Conservation (phyloP, 805 yeast species). For the Yarrowia sp. region DNA sequence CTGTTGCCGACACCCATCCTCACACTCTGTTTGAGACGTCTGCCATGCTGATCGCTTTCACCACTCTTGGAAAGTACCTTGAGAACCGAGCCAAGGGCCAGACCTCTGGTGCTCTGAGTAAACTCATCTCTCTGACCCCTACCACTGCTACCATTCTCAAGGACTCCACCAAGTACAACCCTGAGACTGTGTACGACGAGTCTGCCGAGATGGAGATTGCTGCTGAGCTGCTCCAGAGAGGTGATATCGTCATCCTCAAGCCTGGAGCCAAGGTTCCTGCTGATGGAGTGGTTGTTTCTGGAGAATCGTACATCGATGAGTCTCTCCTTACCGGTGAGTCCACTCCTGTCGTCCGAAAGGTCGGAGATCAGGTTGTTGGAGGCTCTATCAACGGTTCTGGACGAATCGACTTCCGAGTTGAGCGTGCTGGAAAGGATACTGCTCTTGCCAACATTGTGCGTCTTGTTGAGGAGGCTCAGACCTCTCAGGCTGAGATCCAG, state of each 20-base stretch:
- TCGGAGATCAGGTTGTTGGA: conserved; percentile 70
- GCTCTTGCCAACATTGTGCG: conserved; percentile 83
- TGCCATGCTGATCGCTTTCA: conserved; percentile 78
- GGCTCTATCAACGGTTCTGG: conserved; percentile 88
- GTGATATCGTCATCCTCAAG: conserved; percentile 71
- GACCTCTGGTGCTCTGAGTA: conserved; percentile 84
- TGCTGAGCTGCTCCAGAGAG: conserved; percentile 71
- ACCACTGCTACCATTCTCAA: conserved; percentile 59
- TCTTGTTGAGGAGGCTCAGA: conserved; percentile 85
- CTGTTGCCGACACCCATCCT: conserved; percentile 44
- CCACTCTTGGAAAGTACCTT: conserved; percentile 84
- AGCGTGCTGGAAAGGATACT: conserved; percentile 75
- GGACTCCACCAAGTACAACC: conserved; percentile 30
- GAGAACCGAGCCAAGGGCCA: conserved; percentile 93
- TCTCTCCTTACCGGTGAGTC: conserved; percentile 92
- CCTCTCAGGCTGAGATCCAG: conserved; percentile 86
- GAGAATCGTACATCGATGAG: conserved; percentile 84
- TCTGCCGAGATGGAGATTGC: conserved; percentile 44
- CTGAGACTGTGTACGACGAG: conserved; percentile 1
- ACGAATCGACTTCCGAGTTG: conserved; percentile 63
- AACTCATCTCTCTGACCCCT: conserved; percentile 77
- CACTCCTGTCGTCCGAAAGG: conserved; percentile 60
- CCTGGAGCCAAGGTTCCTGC: conserved; percentile 92
- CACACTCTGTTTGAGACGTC: conserved; percentile 80
- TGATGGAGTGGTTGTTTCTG: conserved; percentile 78